Base-by-base conservation (phyloP, 108 stramenopile species). In the Pseudonitzschia pungens region DNA sequence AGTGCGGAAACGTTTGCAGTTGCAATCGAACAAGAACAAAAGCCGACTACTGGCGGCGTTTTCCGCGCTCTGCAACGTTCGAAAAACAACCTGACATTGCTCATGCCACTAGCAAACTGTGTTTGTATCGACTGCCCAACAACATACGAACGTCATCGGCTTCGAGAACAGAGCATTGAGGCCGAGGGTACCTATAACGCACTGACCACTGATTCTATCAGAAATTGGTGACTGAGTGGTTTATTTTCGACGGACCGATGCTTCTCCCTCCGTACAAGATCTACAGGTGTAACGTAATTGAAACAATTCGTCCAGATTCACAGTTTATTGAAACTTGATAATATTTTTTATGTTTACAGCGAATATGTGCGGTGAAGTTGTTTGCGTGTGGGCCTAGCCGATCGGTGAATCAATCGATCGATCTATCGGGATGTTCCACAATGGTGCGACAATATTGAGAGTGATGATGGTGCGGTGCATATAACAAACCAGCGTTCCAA, bases 61-160 rank as follows among this genome's bases (percentile, higher is more conserved):
- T 68, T n/a, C 22, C 24, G 45, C 40, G 18, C 8, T 14, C 4
- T 68, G 9, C 48, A 70, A 75, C 55, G 52, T 59, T 76, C 77
- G 58, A 44, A 72, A 57, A n/a, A 70, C 63, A 69, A 50, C 24
- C 71, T 71, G 41, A 57, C 78, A 31, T 55, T 89, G 36, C 72
- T 81, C 22, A 86, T 81, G 50, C 91, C 94, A 0, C 70, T 92
- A 42, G 91, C 94, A 27, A 89, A 84, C 63, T 95, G 94, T 60
- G 81, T 90, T 2, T 95, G 91, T 59, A 91, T 92, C 43, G 94
- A 95, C 66, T 95, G 94, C 54, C 94, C 94, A 11, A 82, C 77
- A 24, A 91, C 88, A 12, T 95, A 78, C 63, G 57, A 88, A 53
- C 87, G 94, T 24, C 91, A 92, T 66, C 75, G 81, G 32, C 29